These are phyloP conservation scores for Ilyonectria destructans DNA, from an alignment of 2,329 filamentous ascomycete genomes.

Conservation along the genomic window DNA sequence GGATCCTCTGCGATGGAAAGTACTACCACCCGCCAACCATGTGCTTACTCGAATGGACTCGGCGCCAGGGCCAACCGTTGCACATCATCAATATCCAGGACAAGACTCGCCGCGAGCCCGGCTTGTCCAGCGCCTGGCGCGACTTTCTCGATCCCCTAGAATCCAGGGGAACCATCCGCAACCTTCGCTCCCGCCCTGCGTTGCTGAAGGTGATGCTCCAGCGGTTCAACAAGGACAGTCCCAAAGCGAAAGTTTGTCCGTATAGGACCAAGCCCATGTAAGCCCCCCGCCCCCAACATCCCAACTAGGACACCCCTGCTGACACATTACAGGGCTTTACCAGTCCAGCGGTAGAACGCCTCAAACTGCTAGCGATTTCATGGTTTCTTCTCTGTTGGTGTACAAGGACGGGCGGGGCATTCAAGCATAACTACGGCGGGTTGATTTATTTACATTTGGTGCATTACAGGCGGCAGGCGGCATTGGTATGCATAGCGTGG, in stretches of 20 bases:
- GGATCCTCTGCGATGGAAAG: constrained; percentile 53
- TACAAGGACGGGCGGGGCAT: constrained; percentile 21
- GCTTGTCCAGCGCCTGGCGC: constrained; percentile 33
- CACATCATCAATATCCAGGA: constrained; percentile 43
- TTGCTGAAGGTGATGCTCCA: constrained; percentile 46
- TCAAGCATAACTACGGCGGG: constrained; percentile 18
- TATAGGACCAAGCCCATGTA: constrained; percentile 48
- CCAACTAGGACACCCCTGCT: constrained; percentile 41
- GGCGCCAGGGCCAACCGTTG: constrained; percentile 38
- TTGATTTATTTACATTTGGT: constrained; percentile 36
- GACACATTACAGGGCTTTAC: constrained; percentile 45
- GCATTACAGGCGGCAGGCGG: constrained; percentile 36
- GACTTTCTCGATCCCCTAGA: constrained; percentile 18
- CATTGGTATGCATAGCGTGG: constrained; percentile 43
- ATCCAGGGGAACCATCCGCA: constrained; percentile 17
- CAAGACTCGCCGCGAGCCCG: constrained; percentile 37
- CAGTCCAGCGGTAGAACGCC: constrained; percentile 39
- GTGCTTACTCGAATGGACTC: constrained; percentile 54
- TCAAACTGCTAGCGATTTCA: constrained; percentile 28
- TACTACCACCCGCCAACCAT: constrained; percentile 57
- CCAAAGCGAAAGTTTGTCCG: constrained; percentile 44
- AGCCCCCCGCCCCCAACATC: constrained; percentile 37
- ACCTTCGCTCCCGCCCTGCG: constrained; percentile 37
- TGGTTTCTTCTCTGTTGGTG: constrained; percentile 34
- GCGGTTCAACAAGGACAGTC: constrained; percentile 44